Conservation (phyloP, 139 green algal genomes). For the Nannochloris sp. region DNA sequence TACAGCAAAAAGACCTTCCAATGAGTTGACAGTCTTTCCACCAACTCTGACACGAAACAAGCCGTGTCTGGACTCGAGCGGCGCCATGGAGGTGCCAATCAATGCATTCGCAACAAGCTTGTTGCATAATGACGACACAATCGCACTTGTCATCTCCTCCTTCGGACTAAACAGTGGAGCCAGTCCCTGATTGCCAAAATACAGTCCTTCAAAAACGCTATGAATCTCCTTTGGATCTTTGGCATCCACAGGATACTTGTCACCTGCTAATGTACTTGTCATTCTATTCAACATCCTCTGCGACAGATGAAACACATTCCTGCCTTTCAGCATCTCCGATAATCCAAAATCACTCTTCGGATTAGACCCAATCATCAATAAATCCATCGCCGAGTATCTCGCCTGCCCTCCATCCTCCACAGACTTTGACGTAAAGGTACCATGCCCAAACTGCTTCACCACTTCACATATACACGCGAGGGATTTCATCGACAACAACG, state of each 20-base stretch:
- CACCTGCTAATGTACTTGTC: not conserved
- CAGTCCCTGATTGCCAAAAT: slow-evolving; percentile 11
- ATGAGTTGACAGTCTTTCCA: not conserved
- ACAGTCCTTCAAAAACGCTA: slow-evolving; percentile 9
- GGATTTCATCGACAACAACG: not conserved
- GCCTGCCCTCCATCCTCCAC: not conserved
- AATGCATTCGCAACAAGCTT: slow-evolving; percentile 12
- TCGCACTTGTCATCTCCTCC: not conserved
- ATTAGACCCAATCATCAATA: slow-evolving; percentile 3
- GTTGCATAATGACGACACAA: slow-evolving; percentile 12
- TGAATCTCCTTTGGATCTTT: slow-evolving; percentile 4
- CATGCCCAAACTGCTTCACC: not conserved
- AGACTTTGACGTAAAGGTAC: not conserved
- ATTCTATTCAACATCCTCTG: not conserved
- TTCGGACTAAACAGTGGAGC: not conserved
- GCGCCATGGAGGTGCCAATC: not conserved
- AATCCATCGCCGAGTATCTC: not conserved
- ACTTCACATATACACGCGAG: not conserved
- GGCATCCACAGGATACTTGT: not conserved
- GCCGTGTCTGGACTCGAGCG: not conserved
- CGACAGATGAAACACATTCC: not conserved
- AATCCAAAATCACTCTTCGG: not conserved
- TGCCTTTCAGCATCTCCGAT: not conserved
- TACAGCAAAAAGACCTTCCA: slow-evolving; percentile 9
- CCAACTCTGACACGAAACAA: not conserved